These are phyloP conservation scores for Trichoderma virens DNA, from an alignment of 495 filamentous ascomycete genomes.

Conservation along the genomic window DNA sequence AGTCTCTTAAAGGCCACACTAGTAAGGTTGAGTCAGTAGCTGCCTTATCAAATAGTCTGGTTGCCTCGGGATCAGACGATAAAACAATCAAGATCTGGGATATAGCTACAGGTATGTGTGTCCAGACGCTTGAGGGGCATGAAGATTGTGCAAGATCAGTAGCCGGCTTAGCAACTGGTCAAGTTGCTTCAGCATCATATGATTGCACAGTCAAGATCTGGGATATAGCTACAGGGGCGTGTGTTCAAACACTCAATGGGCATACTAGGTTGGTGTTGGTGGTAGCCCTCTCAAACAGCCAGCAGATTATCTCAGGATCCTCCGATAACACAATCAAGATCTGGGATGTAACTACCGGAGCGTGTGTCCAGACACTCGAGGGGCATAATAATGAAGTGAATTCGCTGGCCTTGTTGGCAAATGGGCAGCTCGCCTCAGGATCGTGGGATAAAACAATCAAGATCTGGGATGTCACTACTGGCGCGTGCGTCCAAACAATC, in stretches of 20 bases:
- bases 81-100: conserved; percentile 20
- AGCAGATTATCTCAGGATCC: conserved; percentile 6
- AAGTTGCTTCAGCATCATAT: conserved; percentile 11
- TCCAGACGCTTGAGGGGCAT: conserved; percentile 18
- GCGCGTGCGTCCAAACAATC: conserved; percentile 11
- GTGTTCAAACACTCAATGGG: not conserved
- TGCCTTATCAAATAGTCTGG: not conserved
- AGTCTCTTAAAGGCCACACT: not conserved
- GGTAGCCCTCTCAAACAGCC: not conserved
- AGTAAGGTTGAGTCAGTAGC: not conserved
- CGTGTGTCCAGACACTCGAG: not conserved
- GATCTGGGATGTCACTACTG: conserved; percentile 13
- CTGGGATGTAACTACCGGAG: conserved; percentile 10
- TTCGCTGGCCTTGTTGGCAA: not conserved
- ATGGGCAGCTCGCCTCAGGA: not conserved
- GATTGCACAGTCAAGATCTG: conserved; percentile 11
- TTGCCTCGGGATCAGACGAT: conserved; percentile 4
- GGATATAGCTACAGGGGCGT: conserved; percentile 6
- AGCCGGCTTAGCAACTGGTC: conserved; percentile 13
- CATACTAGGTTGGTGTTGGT: not conserved
- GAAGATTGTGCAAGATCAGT: not conserved
- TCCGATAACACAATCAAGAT: conserved; percentile 2
- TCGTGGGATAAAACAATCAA: conserved; percentile 4
- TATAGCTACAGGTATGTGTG: conserved; percentile 15
- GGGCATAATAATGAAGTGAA: not conserved